These are phyloP conservation scores for Lasiodiplodia theobromae DNA, from an alignment of 2,329 filamentous ascomycete species.

Conservation along the genomic window DNA sequence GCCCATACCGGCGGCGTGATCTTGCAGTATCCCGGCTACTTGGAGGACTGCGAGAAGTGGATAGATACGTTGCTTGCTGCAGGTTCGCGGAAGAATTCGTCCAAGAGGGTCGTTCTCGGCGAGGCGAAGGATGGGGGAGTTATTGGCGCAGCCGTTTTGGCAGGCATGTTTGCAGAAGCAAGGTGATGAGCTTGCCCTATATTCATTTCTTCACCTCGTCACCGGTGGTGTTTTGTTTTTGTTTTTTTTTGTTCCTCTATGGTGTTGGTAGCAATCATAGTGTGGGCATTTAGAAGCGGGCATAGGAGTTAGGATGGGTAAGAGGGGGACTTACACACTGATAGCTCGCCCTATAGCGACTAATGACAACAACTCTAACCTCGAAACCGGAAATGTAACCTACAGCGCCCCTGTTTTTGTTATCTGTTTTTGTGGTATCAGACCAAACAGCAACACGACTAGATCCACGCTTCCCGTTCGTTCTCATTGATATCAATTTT, in stretches of 20 bases:
- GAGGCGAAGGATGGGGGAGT: slow-evolving; percentile 63
- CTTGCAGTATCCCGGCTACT: slow-evolving; percentile 77
- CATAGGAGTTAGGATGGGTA: slow-evolving; percentile 4
- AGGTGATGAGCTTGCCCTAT: neutral
- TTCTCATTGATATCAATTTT: too few relatives aligned
- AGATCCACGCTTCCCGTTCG: too few relatives aligned
- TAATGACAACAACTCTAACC: too few relatives aligned
- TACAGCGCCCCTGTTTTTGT: too few relatives aligned
- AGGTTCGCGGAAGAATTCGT: slow-evolving; percentile 44
- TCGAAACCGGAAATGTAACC: too few relatives aligned
- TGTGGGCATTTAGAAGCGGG: slow-evolving; percentile 12
- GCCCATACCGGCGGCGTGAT: slow-evolving; percentile 84
- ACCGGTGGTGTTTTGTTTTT: neutral
- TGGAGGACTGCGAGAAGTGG: slow-evolving; percentile 72
- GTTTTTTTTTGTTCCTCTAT: neutral
- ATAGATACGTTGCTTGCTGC: slow-evolving; percentile 64
- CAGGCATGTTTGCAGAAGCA: slow-evolving; percentile 49
- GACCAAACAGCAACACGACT: too few relatives aligned
- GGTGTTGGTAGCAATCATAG: neutral
- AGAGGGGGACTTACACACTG: neutral
- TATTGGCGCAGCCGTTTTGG: slow-evolving; percentile 62
- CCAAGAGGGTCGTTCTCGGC: slow-evolving; percentile 58
- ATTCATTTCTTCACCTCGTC: neutral
- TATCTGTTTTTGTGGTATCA: too few relatives aligned
- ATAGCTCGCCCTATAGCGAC: neutral